Conservation (phyloP, 2,329 filamentous ascomycete species). For the Podosphaera aphanis region DNA sequence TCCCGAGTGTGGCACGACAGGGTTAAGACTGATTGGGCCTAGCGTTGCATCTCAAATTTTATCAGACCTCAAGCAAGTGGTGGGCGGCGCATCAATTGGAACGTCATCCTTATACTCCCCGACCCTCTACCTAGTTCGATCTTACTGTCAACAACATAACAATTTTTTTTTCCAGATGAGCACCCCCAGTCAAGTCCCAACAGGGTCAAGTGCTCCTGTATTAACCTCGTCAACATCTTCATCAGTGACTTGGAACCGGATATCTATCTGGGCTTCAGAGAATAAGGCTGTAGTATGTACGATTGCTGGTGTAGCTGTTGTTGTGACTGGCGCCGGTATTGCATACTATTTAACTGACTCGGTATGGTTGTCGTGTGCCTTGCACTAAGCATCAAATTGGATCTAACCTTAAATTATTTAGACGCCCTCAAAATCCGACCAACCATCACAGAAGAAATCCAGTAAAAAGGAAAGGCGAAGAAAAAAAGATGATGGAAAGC, state of each 20-base stretch:
- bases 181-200: slow-evolving; percentile 10
- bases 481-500: slow-evolving; percentile 55
- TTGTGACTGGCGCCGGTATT: slow-evolving; percentile 73
- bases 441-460: slow-evolving; percentile 38
- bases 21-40: no score
- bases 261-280: slow-evolving; percentile 80
- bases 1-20: no score
- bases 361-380: slow-evolving; percentile 19
- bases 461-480: slow-evolving; percentile 80
- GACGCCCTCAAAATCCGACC: slow-evolving; percentile 11
- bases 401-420: slow-evolving; percentile 7
- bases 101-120: not conserved
- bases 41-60: not conserved
- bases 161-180: slow-evolving; percentile 11
- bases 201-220: slow-evolving; percentile 11
- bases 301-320: slow-evolving; percentile 78
- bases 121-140: slow-evolving; percentile 5
- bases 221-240: slow-evolving; percentile 15
- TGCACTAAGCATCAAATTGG: slow-evolving; percentile 1
- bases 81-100: not conserved
- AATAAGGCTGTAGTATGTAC: slow-evolving; percentile 93
- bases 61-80: not conserved
- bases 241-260: slow-evolving; percentile 45
- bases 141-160: slow-evolving; percentile 9
- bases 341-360: slow-evolving; percentile 65